phyloP scores from a whole-genome alignment of 768 basidiomycete genomes.

The Naganishia friedmannii region DNA sequence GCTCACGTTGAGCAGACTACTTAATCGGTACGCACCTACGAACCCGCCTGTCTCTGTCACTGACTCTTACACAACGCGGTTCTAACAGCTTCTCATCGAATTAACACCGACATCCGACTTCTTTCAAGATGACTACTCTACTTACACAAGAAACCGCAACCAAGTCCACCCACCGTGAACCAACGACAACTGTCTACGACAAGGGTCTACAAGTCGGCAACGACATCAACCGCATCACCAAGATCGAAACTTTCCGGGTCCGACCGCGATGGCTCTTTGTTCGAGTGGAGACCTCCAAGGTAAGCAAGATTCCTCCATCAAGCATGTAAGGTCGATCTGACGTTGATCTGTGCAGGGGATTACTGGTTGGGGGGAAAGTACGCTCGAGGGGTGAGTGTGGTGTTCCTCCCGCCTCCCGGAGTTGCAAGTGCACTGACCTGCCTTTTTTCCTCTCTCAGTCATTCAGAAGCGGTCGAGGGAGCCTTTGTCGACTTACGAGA shows the following conservation, averaged over 20 bases:
- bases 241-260: slow-evolving; percentile 58
- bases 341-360: slow-evolving; percentile 50
- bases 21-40: background rate
- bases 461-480: slow-evolving; percentile 69
- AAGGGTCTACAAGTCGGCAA: slow-evolving; percentile 33
- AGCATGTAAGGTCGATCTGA: background rate
- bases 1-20: background rate
- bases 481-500: slow-evolving; percentile 60
- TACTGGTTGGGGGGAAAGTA: slow-evolving; percentile 70
- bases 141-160: slow-evolving; percentile 28
- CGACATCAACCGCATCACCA: slow-evolving; percentile 41
- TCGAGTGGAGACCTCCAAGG: slow-evolving; percentile 61
- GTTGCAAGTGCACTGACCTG: no score
- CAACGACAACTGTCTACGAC: slow-evolving; percentile 32
- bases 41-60: no score
- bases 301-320: background rate
- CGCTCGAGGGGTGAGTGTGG: slow-evolving; percentile 65
- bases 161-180: slow-evolving; percentile 20
- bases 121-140: slow-evolving; percentile 26
- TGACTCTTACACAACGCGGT: no score
- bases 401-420: no score
- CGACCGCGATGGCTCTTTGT: slow-evolving; percentile 70
- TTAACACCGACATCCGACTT: no score
- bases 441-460: no score
- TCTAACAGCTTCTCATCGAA: no score